Evolutionary conservation across 2,329 filamentous ascomycete genomes (phyloP).

Genomic region (Fusarium sp.): DNA sequence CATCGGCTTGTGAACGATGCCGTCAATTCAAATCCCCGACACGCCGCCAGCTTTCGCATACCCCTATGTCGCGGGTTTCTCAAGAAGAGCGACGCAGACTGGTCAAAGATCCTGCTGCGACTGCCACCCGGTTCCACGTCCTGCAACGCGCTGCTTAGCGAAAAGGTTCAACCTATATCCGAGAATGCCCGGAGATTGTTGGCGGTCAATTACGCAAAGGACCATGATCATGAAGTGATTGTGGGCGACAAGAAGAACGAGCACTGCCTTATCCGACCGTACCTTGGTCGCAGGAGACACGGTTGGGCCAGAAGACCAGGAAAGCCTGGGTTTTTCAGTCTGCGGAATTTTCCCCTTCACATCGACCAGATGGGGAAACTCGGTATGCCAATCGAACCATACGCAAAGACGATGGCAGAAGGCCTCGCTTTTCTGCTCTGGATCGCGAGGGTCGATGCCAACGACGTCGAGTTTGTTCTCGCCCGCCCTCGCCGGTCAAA

Average conservation of each 20-base stretch:
- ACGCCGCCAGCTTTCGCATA: constrained; percentile 8
- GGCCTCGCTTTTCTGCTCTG: constrained; percentile 64
- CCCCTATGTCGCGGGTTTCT: constrained; percentile 10
- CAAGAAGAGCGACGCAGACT: constrained; percentile 5
- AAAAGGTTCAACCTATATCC: constrained; percentile 43
- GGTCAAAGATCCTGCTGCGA: constrained; percentile 33
- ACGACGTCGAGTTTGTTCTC: constrained; percentile 69
- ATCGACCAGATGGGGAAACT: constrained; percentile 62
- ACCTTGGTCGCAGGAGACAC: constrained; percentile 56
- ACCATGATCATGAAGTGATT: neutral
- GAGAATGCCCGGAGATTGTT: constrained; percentile 28
- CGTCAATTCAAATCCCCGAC: neutral
- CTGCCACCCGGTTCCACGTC: constrained; percentile 33
- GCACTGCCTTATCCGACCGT: constrained; percentile 63
- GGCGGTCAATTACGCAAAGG: constrained; percentile 30
- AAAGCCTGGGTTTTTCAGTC: constrained; percentile 46
- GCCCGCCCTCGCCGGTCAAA: constrained; percentile 29
- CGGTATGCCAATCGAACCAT: constrained; percentile 47
- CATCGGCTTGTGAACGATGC: constrained; percentile 13
- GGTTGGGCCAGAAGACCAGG: neutral
- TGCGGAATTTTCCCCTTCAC: constrained; percentile 64
- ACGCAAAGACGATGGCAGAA: constrained; percentile 60
- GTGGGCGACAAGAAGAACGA: constrained; percentile 48
- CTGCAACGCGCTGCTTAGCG: constrained; percentile 46
- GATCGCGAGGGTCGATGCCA: constrained; percentile 59